phyloP scores from a whole-genome alignment of 352 stramenopile genomes.

The Globisporangium canariense region DNA sequence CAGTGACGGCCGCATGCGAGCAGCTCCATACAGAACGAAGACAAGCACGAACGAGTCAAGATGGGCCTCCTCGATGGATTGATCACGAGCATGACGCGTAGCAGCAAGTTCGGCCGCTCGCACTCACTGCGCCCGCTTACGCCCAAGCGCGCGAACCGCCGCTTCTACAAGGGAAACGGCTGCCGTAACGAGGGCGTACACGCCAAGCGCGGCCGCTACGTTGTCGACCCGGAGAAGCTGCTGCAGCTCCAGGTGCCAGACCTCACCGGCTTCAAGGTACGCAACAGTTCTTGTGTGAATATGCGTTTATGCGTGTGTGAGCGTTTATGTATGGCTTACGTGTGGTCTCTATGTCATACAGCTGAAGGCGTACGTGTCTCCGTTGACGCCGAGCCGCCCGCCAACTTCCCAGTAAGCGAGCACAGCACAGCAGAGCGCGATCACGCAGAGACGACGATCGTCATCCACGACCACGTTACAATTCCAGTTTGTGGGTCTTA shows the following conservation, averaged over 20 bases:
- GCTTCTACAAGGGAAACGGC: slow-evolving; percentile 96
- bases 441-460: neutral
- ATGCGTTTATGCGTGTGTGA: neutral
- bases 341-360: slow-evolving; percentile 19
- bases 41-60: neutral
- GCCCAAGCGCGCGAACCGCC: slow-evolving; percentile 92
- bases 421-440: neutral
- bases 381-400: slow-evolving; percentile 57
- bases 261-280: slow-evolving; percentile 90
- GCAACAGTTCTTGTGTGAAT: slow-evolving; percentile 3
- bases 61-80: slow-evolving; percentile 82
- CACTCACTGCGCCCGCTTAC: slow-evolving; percentile 87
- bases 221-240: slow-evolving; percentile 89
- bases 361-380: slow-evolving; percentile 86
- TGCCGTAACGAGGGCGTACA: slow-evolving; percentile 91
- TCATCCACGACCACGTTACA: neutral
- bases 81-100: slow-evolving; percentile 62
- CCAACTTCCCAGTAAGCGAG: slow-evolving; percentile 14
- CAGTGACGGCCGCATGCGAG: slow-evolving; percentile 4
- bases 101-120: slow-evolving; percentile 84
- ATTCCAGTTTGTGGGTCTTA: neutral
- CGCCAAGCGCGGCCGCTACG: slow-evolving; percentile 90
- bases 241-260: slow-evolving; percentile 92
- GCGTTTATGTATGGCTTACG: neutral
- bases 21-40: slow-evolving; percentile 1